Base-by-base conservation (phyloP, 2,329 filamentous ascomycete genomes). In the Colletotrichum sp. region DNA sequence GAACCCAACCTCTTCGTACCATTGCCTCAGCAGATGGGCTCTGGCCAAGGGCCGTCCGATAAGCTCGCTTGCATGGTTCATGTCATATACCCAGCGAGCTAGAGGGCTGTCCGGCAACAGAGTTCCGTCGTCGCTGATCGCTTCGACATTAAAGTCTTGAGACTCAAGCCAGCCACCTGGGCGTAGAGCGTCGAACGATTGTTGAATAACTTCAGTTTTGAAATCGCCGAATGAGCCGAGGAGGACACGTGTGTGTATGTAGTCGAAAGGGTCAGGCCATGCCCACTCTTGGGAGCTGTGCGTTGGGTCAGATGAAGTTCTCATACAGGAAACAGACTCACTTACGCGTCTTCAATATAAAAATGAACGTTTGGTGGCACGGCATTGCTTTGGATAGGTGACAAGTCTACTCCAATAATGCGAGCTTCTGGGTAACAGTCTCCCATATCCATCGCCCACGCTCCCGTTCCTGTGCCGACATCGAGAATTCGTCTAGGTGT, bases 291-390 rank as follows among this genome's bases (percentile, higher is more conserved):
- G 86, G 4, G 85, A 84, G 22, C 88, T 89, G 71, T 64, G n/a
- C 25, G 15, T 3, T 25, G 12, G 27, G 48, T 55, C 15, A 77
- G 71, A 71, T 11, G n/a, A 15, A 32, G 9, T n/a, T 5, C n/a
- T 55, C 72, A 30, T 27, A 25, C 3, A 8, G 22, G 5, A 15
- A 15, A 9, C 6, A 16, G 44, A 82, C 84, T 79, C 81, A 84
- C 83, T n/a, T 22, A 48, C 44, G 84, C 85, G 79, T 96, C 94
- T 80, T 95, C 93, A 61, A 96, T 89, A 76, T 92, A 91, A 78
- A 96, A 96, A 77, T 92, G 90, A 16, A 95, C 93, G 77, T 96
- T 96, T 22, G 90, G 89, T 1, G 94, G 94, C 1, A 95, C 92
- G 64, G 90, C 87, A 6, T 85, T 85, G 4, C 93, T 92, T 80